A percentile compares a stretch with the other conserved stretches of the same genome.
phyloP scores from a whole-genome alignment of 805 yeast genomes.

The Lipomyces spencermartinsiae region DNA sequence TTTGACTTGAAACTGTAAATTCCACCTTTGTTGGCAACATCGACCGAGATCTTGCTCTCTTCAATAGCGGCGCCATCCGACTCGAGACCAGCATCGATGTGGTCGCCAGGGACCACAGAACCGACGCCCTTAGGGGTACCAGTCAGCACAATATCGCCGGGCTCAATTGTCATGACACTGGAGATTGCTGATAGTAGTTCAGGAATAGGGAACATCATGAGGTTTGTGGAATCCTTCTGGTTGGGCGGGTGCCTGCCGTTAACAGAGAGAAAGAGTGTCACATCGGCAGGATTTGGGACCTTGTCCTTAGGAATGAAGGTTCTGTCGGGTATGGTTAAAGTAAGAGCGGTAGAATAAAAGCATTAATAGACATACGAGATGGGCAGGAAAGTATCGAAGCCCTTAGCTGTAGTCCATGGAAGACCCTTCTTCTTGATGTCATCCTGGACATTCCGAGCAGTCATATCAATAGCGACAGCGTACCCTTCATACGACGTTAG shows the following conservation, averaged over 20 bases:
- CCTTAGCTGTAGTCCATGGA: slow-evolving; percentile 97
- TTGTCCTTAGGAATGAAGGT: slow-evolving; percentile 66
- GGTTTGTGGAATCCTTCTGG: slow-evolving; percentile 64
- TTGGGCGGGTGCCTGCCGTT: slow-evolving; percentile 75
- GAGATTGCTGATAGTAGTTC: slow-evolving; percentile 80
- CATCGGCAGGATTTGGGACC: slow-evolving; percentile 77
- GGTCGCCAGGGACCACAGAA: slow-evolving; percentile 76
- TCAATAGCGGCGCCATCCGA: slow-evolving; percentile 63
- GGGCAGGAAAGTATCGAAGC: slow-evolving; percentile 95
- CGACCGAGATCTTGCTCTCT: slow-evolving; percentile 55
- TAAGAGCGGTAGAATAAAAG: background rate
- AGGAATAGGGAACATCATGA: slow-evolving; percentile 90
- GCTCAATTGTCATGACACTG: slow-evolving; percentile 85
- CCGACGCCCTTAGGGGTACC: slow-evolving; percentile 99
- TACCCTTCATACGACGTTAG: slow-evolving; percentile 49
- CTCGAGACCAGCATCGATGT: slow-evolving; percentile 65
- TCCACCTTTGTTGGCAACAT: slow-evolving; percentile 64
- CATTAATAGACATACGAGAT: slow-evolving; percentile 53
- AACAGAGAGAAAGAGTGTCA: slow-evolving; percentile 64
- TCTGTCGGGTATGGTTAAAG: slow-evolving; percentile 13
- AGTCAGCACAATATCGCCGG: slow-evolving; percentile 89
- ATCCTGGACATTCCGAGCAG: slow-evolving; percentile 95
- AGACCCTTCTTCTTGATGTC: slow-evolving; percentile 92
- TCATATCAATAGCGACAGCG: slow-evolving; percentile 88
- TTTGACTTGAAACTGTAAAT: slow-evolving; percentile 59